Evolutionary conservation across 148 eudicot genomes (phyloP).

Genomic region (Rhododendron simsii): DNA sequence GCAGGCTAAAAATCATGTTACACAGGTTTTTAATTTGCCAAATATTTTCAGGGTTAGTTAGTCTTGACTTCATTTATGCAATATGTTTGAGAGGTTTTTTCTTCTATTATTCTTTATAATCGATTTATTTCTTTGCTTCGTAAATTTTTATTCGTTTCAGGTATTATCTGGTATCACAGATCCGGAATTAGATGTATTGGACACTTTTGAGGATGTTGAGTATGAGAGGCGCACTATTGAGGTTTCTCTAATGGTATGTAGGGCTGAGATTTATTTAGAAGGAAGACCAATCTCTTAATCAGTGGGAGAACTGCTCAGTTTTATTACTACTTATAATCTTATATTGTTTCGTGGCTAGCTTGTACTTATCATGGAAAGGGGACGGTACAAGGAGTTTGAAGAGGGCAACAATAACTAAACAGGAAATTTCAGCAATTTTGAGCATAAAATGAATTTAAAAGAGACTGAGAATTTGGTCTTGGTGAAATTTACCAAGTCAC

Average conservation of each 20-base stretch:
- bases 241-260: slow-evolving; percentile 32
- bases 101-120: neutral
- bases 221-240: slow-evolving; percentile 25
- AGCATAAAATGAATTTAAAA: neutral
- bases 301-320: neutral
- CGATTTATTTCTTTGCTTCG: neutral
- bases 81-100: neutral
- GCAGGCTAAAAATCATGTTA: neutral
- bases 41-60: neutral
- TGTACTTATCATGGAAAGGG: neutral
- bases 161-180: slow-evolving; percentile 24
- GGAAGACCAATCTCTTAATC: neutral
- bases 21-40: neutral
- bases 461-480: neutral
- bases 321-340: neutral
- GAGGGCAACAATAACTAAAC: neutral
- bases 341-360: neutral
- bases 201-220: slow-evolving; percentile 30
- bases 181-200: slow-evolving; percentile 25
- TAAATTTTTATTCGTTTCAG: slow-evolving; percentile 1
- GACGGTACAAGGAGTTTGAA: neutral
- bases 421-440: neutral
- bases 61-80: neutral
- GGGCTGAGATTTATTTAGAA: slow-evolving; percentile 1
- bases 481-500: neutral